Evolutionary conservation across 2,329 filamentous ascomycete species (phyloP), one percentile per base, ranked within the genome.

Genomic region (Juglanconis sp.): DNA sequence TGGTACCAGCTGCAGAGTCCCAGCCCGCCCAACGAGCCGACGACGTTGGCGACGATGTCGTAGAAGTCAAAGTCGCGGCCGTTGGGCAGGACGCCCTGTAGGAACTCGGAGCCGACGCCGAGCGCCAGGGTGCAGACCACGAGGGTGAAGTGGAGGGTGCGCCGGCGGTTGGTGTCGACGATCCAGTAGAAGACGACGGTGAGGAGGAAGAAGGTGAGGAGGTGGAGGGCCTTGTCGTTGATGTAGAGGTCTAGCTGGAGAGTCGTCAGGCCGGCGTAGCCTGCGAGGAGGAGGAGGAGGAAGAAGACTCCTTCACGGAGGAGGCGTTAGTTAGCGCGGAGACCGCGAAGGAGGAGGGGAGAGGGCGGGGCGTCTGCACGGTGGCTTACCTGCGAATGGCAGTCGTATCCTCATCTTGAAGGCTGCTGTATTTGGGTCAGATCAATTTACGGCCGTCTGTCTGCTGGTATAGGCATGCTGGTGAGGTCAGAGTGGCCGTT

Each of bases 171-270:
- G 56, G 92, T 96, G 73, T 99, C 95, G 68, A 97, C 77, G 71
- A 97, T 90, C 92, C 95, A 99, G 85, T 99, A 99, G 82, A 98
- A 98, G 67, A 84, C 78, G 65, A 90, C 76, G 15, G 94, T 96
- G 56, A 99, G 83, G 66, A 91, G 72, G 81, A 98, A 96, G 80
- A 99, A 98, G 68, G 90, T 93, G 61, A 92, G 64, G 68, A 90
- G 82, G 76, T 98, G 95, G 34, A 98, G 83, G 69, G 90, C 79
- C 76, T 99, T 98, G 82, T 97, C 93, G 79, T 96, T 92, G 72
- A 94, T 83, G 69, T 81, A 73, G 63, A 75, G 67, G 64, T 76
- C 77, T 66, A 85, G 69, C 65, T 87, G 82, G 57, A 87, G 72
- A 44, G 82, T 78, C 36, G 91, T 87, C 59, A 98, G 88, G 66